These are phyloP conservation scores for Bacidia rubella DNA, from an alignment of 495 filamentous ascomycete species.

Conservation along the genomic window DNA sequence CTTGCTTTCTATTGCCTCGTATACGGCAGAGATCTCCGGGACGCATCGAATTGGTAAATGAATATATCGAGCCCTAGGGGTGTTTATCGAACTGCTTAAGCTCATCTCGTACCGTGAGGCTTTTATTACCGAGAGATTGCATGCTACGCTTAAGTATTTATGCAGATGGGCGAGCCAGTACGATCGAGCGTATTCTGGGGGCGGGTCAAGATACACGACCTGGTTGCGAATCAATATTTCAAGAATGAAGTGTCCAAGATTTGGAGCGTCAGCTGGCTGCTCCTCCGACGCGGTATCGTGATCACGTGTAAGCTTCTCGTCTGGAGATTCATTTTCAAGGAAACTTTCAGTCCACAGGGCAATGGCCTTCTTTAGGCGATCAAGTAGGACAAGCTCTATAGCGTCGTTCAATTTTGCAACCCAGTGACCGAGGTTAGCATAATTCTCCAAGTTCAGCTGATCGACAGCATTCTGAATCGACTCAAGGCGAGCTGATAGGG, in stretches of 20 bases:
- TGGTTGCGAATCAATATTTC: constrained; percentile 96
- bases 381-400: constrained; percentile 63
- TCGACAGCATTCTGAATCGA: constrained; percentile 79
- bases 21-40: constrained; percentile 60
- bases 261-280: constrained; percentile 40
- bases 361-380: constrained; percentile 67
- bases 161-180: constrained; percentile 91
- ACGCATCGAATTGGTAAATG: constrained; percentile 74
- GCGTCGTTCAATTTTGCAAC: constrained; percentile 71
- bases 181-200: constrained; percentile 78
- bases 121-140: constrained; percentile 83
- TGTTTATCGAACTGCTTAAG: constrained; percentile 45
- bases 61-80: constrained; percentile 62
- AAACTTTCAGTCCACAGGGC: constrained; percentile 76
- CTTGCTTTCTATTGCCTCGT: constrained; percentile 65
- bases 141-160: constrained; percentile 81
- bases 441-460: constrained; percentile 89
- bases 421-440: constrained; percentile 81
- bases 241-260: constrained; percentile 50
- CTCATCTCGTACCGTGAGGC: constrained; percentile 90
- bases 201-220: constrained; percentile 87
- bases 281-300: constrained; percentile 27
- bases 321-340: constrained; percentile 40
- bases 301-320: constrained; percentile 13
- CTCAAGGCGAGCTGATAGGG: constrained; percentile 70